A percentile compares a stretch with the other conserved stretches of the same genome.
Evolutionary conservation across 169 alveolate species (phyloP).

Genomic region (Plasmodium reichenowi): DNA sequence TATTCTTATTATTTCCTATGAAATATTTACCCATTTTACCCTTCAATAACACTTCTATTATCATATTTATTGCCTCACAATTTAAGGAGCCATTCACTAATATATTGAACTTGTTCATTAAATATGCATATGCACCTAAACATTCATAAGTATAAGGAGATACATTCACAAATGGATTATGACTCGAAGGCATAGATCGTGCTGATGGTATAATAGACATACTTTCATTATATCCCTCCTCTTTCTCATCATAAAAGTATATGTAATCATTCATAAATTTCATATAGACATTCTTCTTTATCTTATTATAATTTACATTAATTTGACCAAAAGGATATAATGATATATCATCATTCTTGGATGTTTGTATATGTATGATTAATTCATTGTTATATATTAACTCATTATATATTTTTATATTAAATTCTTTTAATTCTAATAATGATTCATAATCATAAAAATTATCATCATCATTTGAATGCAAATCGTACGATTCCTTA

Average conservation of each 20-base stretch:
- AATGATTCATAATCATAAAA: not conserved
- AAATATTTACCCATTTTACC: constrained; percentile 73
- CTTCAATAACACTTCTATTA: constrained; percentile 54
- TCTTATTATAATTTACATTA: constrained; percentile 9
- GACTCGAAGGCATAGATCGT: not conserved
- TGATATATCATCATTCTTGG: constrained; percentile 19
- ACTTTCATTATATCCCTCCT: not conserved
- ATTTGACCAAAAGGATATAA: constrained; percentile 41
- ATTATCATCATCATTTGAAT: constrained; percentile 5
- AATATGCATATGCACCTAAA: constrained; percentile 70
- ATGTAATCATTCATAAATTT: constrained; percentile 37
- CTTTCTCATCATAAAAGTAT: constrained; percentile 41
- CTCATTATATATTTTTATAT: constrained; percentile 2
- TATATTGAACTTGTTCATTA: constrained; percentile 71
- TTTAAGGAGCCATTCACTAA: constrained; percentile 47
- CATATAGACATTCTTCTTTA: constrained; percentile 28
- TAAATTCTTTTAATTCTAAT: constrained; percentile 5
- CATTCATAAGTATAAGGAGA: constrained; percentile 66
- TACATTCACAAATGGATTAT: constrained; percentile 14
- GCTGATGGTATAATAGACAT: not conserved
- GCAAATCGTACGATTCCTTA: not conserved
- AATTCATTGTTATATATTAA: not conserved
- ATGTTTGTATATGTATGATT: constrained; percentile 36
- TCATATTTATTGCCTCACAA: constrained; percentile 71
- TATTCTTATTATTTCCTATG: constrained; percentile 10